A percentile compares a stretch with the other conserved stretches of the same genome.
phyloP scores from a whole-genome alignment of 306 rosid species.

The Dryas alaskensis region DNA sequence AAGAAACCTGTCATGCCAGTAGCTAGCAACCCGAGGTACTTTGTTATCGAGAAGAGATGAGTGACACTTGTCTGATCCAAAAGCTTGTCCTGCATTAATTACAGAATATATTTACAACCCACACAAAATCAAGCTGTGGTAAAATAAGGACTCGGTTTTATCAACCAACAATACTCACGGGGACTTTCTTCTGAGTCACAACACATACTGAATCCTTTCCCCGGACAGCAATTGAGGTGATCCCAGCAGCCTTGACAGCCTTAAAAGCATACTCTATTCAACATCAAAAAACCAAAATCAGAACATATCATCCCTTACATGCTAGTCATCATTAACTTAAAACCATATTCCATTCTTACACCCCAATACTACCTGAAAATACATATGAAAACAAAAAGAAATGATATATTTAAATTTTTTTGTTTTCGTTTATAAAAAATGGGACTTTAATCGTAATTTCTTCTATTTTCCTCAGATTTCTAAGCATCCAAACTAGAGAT shows the following conservation, averaged over 20 bases:
- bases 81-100: constrained; percentile 78
- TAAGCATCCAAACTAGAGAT: not conserved
- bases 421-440: not conserved
- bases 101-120: constrained; percentile 11
- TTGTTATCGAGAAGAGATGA: constrained; percentile 86
- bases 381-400: not conserved
- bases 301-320: not conserved
- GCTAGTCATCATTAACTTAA: not conserved
- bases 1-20: constrained; percentile 89
- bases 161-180: constrained; percentile 55
- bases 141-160: not conserved
- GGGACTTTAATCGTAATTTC: not conserved
- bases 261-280: constrained; percentile 89
- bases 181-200: constrained; percentile 97
- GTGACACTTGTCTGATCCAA: constrained; percentile 96
- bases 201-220: constrained; percentile 96
- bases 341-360: not conserved
- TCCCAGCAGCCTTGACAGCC: constrained; percentile 96
- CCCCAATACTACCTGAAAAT: not conserved
- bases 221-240: constrained; percentile 86
- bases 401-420: not conserved
- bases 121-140: constrained; percentile 8
- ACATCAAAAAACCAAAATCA: constrained; percentile 32
- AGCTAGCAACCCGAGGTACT: constrained; percentile 90
- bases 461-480: constrained; percentile 5